A percentile compares a stretch with the other conserved stretches of the same genome.
Evolutionary conservation across 2,329 filamentous ascomycete species (phyloP).

Genomic region (Eutypella sp.): DNA sequence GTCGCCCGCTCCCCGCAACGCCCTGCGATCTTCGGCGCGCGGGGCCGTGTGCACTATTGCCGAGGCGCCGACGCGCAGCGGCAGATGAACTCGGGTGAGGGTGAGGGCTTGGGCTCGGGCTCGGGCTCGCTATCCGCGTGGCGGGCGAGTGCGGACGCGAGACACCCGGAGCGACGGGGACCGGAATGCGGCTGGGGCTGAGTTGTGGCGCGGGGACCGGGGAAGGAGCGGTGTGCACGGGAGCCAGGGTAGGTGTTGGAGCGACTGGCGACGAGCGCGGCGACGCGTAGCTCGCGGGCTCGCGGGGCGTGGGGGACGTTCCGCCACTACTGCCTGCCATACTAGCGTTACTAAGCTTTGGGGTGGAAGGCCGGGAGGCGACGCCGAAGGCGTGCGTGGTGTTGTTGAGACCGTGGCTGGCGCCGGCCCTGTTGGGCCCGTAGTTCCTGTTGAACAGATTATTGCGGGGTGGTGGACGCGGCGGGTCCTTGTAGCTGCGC

Average conservation of each 20-base stretch:
- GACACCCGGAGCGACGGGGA: constrained; percentile 14
- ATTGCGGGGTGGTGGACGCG: too few species aligned
- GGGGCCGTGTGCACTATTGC: background rate
- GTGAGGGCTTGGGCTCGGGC: constrained; percentile 21
- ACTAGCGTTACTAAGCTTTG: background rate
- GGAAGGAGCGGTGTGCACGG: constrained; percentile 11
- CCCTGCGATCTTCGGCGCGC: too few species aligned
- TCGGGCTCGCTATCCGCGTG: constrained; percentile 25
- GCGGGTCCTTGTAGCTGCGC: too few species aligned
- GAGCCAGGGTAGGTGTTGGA: background rate
- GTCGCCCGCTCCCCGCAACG: too few species aligned
- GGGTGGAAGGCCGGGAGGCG: background rate
- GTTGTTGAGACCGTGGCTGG: too few species aligned
- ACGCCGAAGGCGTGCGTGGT: too few species aligned
- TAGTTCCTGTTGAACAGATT: too few species aligned
- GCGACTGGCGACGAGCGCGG: constrained; percentile 34
- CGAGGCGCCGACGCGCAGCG: constrained; percentile 9
- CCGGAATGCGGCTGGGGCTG: constrained; percentile 40
- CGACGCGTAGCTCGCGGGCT: constrained; percentile 51
- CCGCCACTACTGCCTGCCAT: background rate
- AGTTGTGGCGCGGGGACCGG: constrained; percentile 23
- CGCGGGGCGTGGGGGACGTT: constrained; percentile 27
- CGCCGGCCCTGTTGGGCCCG: too few species aligned
- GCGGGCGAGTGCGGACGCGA: constrained; percentile 20
- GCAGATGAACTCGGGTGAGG: too few species aligned